Conservation (phyloP, 495 filamentous ascomycete genomes). For the Podospora bellae-mahoneyi region DNA sequence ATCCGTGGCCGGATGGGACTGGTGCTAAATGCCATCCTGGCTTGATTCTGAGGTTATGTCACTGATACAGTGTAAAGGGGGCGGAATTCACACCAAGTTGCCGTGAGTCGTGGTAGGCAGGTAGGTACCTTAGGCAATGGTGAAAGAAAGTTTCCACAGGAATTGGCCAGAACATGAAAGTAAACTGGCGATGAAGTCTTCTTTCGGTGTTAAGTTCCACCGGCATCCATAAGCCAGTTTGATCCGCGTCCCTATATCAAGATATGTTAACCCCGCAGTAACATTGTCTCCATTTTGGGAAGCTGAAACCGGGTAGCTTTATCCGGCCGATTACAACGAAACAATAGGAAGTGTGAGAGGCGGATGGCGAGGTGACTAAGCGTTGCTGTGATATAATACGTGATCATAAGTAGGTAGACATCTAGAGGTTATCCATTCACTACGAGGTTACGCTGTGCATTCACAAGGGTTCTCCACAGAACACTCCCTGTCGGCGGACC, state of each 20-base stretch:
- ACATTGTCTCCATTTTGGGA: not conserved
- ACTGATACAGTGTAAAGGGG: not conserved
- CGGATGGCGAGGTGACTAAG: not conserved
- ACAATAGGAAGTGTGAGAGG: not conserved
- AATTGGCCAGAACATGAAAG: too few species aligned
- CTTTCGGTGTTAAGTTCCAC: not conserved
- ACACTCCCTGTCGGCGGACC: not conserved
- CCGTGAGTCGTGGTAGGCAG: too few species aligned
- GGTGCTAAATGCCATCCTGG: conserved; percentile 7
- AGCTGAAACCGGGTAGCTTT: not conserved
- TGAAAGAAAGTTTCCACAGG: too few species aligned
- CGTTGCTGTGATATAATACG: not conserved
- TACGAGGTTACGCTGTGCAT: not conserved
- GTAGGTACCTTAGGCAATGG: too few species aligned
- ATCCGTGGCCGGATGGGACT: conserved; percentile 25
- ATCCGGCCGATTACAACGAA: not conserved
- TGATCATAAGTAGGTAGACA: too few species aligned
- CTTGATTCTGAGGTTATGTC: not conserved
- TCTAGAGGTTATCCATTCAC: too few species aligned
- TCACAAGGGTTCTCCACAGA: not conserved
- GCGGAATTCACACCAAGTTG: too few species aligned
- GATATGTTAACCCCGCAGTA: not conserved
- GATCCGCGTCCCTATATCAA: not conserved
- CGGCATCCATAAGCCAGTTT: too few species aligned
- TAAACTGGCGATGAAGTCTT: not conserved